phyloP scores from a whole-genome alignment of 257 asterid species.

The Gardenia jasminoides region DNA sequence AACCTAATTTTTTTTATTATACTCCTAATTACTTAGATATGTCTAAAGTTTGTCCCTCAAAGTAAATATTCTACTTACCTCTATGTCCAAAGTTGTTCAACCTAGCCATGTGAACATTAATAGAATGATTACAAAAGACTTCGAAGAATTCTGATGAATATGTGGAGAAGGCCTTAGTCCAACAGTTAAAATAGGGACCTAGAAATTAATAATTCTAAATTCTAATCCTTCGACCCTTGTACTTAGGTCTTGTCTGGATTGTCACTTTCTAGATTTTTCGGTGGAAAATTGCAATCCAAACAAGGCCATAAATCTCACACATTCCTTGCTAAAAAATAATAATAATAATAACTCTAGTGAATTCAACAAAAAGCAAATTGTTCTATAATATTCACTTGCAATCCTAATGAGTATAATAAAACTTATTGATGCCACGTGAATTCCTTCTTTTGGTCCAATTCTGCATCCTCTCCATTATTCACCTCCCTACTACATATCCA shows the following conservation, averaged over 20 bases:
- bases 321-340: no score
- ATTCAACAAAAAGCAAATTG: background rate
- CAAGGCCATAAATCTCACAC: no score
- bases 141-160: no score
- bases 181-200: no score
- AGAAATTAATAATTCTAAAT: no score
- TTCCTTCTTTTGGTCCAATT: background rate
- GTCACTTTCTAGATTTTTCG: no score
- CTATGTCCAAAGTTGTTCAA: background rate
- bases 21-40: background rate
- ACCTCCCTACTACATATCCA: background rate
- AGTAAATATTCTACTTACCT: background rate
- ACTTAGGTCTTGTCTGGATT: no score
- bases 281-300: no score
- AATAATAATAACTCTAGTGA: no score
- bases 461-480: background rate
- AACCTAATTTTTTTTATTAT: background rate
- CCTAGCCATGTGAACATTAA: background rate
- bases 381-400: background rate
- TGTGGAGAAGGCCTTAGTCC: no score
- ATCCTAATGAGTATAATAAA: background rate
- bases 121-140: background rate
- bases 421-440: slow-evolving; percentile 10
- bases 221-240: no score
- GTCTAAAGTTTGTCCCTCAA: background rate